Conservation (phyloP, 768 basidiomycete genomes). For the Auriculariales sp. region DNA sequence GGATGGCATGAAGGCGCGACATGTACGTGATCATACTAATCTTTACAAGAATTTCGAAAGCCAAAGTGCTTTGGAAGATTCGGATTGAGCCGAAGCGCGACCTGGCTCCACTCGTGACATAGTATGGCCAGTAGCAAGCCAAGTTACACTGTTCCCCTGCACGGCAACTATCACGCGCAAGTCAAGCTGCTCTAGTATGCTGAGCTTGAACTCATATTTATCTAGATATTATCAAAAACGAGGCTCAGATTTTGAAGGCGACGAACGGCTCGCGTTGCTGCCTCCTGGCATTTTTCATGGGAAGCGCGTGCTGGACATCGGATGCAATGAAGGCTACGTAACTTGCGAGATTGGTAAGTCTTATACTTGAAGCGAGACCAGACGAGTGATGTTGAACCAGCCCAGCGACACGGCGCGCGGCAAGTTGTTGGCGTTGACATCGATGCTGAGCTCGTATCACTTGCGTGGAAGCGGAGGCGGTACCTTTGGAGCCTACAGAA, state of each 20-base stretch:
- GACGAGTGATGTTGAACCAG: constrained; percentile 20
- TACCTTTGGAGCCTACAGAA: constrained; percentile 57
- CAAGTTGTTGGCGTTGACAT: constrained; percentile 77
- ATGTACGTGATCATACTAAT: too few relatives aligned
- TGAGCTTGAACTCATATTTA: constrained; percentile 3
- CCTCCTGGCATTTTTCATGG: constrained; percentile 35
- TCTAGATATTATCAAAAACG: constrained; percentile 67
- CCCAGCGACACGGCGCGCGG: constrained; percentile 46
- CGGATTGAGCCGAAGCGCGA: too few relatives aligned
- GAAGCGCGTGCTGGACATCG: constrained; percentile 62
- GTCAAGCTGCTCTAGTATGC: constrained; percentile 1
- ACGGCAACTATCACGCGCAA: constrained; percentile 68
- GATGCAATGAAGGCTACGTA: constrained; percentile 79
- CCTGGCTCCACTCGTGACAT: too few relatives aligned
- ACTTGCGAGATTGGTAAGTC: constrained; percentile 69
- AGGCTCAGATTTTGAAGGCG: constrained; percentile 27
- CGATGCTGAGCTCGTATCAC: constrained; percentile 56
- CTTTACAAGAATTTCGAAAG: too few relatives aligned
- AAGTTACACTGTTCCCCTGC: constrained; percentile 26
- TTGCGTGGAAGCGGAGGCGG: constrained; percentile 60
- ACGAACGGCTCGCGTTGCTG: constrained; percentile 53
- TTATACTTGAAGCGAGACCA: not conserved
- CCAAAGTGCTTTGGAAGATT: too few relatives aligned
- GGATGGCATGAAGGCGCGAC: too few relatives aligned
- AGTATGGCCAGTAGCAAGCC: too few relatives aligned